phyloP scores from a whole-genome alignment of 164 flowering plant species.

The Tinospora cordifolia region DNA sequence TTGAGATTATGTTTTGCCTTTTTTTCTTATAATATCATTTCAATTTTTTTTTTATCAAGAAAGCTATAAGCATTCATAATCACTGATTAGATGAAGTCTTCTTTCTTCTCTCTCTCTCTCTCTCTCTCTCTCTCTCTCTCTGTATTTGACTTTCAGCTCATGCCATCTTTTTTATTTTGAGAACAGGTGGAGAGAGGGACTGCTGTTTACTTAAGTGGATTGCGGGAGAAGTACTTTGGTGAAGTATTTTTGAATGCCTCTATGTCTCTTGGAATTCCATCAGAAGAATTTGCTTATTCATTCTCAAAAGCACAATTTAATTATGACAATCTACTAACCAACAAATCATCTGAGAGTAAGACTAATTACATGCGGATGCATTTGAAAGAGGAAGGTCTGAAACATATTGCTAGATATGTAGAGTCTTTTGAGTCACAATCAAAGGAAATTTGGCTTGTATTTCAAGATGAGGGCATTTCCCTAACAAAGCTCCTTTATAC shows the following conservation, averaged over 20 bases:
- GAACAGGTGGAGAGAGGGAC: slow-evolving; percentile 89
- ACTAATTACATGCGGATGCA: slow-evolving; percentile 20
- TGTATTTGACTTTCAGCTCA: background rate
- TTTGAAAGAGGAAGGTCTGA: slow-evolving; percentile 67
- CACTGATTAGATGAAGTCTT: too few relatives aligned
- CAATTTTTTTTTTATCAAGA: too few relatives aligned
- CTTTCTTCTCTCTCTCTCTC: too few relatives aligned
- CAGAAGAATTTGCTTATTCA: slow-evolving; percentile 20
- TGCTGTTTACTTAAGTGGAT: slow-evolving; percentile 78
- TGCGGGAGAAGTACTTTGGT: slow-evolving; percentile 91
- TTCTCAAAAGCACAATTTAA: slow-evolving; percentile 14
- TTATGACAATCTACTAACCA: slow-evolving; percentile 12
- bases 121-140: too few relatives aligned
- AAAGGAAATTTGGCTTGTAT: slow-evolving; percentile 98
- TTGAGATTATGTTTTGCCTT: too few relatives aligned
- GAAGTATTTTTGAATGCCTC: slow-evolving; percentile 89
- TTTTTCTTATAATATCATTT: too few relatives aligned
- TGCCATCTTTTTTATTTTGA: slow-evolving; percentile 4
- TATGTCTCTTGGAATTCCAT: slow-evolving; percentile 32
- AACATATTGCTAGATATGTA: slow-evolving; percentile 90
- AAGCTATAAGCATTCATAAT: too few relatives aligned
- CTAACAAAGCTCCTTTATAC: slow-evolving; percentile 84
- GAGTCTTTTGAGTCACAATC: slow-evolving; percentile 88
- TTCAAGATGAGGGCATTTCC: slow-evolving; percentile 77
- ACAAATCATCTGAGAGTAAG: slow-evolving; percentile 23